These are phyloP conservation scores for Gymnopilus junonius DNA, from an alignment of 768 basidiomycete genomes.

Conservation along the genomic window DNA sequence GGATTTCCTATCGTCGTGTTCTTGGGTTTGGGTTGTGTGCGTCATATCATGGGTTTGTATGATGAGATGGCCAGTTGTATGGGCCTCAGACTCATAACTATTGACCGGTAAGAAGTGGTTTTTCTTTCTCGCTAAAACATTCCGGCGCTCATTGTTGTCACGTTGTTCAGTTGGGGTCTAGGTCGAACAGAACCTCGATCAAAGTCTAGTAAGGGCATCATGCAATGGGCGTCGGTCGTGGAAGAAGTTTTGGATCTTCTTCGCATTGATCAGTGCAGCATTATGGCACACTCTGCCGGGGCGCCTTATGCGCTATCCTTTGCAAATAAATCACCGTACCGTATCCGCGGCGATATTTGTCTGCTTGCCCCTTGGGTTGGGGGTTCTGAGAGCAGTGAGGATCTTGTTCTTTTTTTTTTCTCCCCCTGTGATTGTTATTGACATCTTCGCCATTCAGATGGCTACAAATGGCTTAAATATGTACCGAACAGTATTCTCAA, in stretches of 20 bases:
- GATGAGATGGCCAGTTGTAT: conserved; percentile 94
- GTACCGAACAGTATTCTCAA: conserved; percentile 92
- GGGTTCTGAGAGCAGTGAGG: conserved; percentile 84
- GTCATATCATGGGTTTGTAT: conserved; percentile 93
- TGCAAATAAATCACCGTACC: conserved; percentile 72
- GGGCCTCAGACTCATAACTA: conserved; percentile 87
- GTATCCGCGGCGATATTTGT: conserved; percentile 84
- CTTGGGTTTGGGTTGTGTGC: conserved; percentile 91
- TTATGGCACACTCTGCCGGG: conserved; percentile 96
- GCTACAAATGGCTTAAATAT: conserved; percentile 97
- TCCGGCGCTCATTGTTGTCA: conserved; percentile 8
- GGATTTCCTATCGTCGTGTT: conserved; percentile 92
- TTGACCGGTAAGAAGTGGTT: conserved; percentile 73
- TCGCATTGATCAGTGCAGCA: conserved; percentile 76
- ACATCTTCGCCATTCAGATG: conserved; percentile 45
- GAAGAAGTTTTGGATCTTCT: conserved; percentile 88
- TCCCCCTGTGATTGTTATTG: conserved; percentile 11
- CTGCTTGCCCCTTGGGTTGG: conserved; percentile 96
- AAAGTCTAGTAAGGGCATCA: conserved; percentile 75
- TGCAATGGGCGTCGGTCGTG: conserved; percentile 90
- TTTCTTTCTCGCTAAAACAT: background rate
- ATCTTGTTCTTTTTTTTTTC: conserved; percentile 15
- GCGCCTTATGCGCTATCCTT: conserved; percentile 93
- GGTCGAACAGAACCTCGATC: conserved; percentile 80
- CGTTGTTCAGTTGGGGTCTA: conserved; percentile 79